Evolutionary conservation across 805 yeast species (phyloP).

Genomic region (Zygosaccharomyces bailii): DNA sequence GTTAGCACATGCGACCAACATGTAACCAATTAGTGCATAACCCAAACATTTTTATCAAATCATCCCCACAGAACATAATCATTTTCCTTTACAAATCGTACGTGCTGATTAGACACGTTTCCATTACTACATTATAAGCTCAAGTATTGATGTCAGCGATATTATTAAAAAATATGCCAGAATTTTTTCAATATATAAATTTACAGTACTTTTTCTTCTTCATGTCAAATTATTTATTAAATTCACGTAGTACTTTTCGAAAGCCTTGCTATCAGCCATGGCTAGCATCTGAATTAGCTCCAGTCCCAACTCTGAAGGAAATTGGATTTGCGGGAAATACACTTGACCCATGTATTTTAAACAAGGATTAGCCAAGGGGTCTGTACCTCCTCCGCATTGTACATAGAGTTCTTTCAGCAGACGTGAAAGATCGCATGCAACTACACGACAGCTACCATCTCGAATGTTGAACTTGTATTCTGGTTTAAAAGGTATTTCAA

Average conservation of each 20-base stretch:
- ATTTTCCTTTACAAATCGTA: no score
- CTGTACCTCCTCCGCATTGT: conserved; percentile 25
- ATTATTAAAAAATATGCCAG: no score
- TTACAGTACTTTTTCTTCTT: conserved; percentile 9
- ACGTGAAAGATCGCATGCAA: conserved; percentile 70
- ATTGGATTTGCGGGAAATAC: conserved; percentile 50
- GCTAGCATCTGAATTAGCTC: conserved; percentile 62
- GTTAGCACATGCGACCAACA: no score
- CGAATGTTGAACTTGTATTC: conserved; percentile 55
- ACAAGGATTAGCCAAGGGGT: conserved; percentile 27
- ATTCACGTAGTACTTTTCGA: conserved; percentile 64
- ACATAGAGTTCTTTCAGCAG: conserved; percentile 61
- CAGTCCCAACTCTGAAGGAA: conserved; percentile 55
- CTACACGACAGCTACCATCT: conserved; percentile 75
- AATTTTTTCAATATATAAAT: not conserved
- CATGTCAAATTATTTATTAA: conserved; percentile 32
- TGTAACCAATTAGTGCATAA: no score
- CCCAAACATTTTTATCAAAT: no score
- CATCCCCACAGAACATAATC: no score
- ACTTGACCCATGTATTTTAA: conserved; percentile 49
- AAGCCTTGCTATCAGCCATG: conserved; percentile 54
- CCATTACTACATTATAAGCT: no score
- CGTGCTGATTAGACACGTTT: no score
- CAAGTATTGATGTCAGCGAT: no score
- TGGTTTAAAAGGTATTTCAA: conserved; percentile 77